Base-by-base conservation (phyloP, 768 basidiomycete genomes). In the Tephrocybe sp. region DNA sequence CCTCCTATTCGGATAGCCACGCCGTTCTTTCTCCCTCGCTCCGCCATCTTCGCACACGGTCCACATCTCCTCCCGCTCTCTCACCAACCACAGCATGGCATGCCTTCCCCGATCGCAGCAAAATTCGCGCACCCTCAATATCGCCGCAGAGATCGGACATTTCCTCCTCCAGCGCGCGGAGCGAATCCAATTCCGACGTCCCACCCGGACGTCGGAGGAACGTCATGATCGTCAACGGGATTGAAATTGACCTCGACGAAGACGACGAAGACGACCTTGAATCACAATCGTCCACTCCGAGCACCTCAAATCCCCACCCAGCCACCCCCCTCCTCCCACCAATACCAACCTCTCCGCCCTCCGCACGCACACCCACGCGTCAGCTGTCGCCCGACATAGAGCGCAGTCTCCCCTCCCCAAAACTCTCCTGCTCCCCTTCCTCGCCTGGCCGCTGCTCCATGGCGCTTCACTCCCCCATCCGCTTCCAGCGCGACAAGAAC, bases 191-290 rank as follows among this genome's bases (percentile, higher is more conserved):
- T 21, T n/a, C n/a, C n/a, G n/a, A n/a, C n/a, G n/a, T n/a, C n/a
- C 30, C 45, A 20, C 45, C 30, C 30, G 4, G 15, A 23, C 33
- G 34, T n/a, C n/a, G 34, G 20, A 30, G 17, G 8, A 46, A 33
- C 17, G 26, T 53, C 33, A 39, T 55, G 51, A 32, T 58, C 38
- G 14, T 60, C 56, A 43, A 58, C 46, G 39, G 53, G 36, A 43
- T 62, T 53, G 44, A 62, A 51, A 41, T 62, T 56, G 14, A 45
- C 50, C 45, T 62, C 41, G 49, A 53, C 37, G 56, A 60, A 45
- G 32, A 59, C 9, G 41, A 62, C 33, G 47, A 62, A 37, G 25
- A 57, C 38, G 43, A 53, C 24, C 18, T 30, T 28, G 17, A 38
- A 18, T 7, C 28, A 17, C 15, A 33, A 8, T 40, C n/a, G 23